Conservation (phyloP, 208 protist species). For the Wallacemonas rigidus region DNA sequence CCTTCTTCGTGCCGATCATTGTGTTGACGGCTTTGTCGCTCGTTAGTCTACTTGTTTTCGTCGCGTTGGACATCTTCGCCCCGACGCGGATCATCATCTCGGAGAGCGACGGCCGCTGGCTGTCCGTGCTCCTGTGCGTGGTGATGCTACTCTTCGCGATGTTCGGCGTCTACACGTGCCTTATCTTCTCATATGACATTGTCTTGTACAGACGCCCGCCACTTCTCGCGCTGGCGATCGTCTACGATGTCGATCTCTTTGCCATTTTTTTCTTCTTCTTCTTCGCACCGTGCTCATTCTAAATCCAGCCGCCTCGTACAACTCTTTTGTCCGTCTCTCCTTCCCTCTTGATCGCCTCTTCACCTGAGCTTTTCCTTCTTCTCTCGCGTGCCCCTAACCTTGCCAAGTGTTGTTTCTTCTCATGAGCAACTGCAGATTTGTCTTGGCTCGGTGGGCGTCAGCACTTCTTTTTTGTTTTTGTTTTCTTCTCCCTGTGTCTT, state of each 20-base stretch:
- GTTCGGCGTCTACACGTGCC: slow-evolving; percentile 3
- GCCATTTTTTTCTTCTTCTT: background rate
- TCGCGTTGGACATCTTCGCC: slow-evolving; percentile 1
- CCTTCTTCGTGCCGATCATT: slow-evolving; percentile 4
- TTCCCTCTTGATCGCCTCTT: too few relatives aligned
- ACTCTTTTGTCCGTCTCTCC: too few relatives aligned
- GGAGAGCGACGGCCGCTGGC: background rate
- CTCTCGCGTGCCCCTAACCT: too few relatives aligned
- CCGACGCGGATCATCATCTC: background rate
- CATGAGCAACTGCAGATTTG: too few relatives aligned
- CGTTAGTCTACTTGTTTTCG: background rate
- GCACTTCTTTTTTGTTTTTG: too few relatives aligned
- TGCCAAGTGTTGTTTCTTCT: too few relatives aligned
- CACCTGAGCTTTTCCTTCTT: too few relatives aligned
- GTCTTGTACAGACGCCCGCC: background rate
- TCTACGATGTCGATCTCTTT: slow-evolving; percentile 18
- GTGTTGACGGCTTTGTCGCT: background rate
- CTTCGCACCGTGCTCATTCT: background rate
- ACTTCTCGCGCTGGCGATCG: background rate
- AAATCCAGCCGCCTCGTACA: background rate
- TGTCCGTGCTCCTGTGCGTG: background rate
- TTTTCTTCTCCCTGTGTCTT: background rate
- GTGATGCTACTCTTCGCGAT: background rate
- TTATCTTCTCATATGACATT: slow-evolving; percentile 12
- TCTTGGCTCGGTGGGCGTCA: too few relatives aligned